Evolutionary conservation across 805 yeast genomes (phyloP).

Genomic region (Maudiozyma serrabonitensis): DNA sequence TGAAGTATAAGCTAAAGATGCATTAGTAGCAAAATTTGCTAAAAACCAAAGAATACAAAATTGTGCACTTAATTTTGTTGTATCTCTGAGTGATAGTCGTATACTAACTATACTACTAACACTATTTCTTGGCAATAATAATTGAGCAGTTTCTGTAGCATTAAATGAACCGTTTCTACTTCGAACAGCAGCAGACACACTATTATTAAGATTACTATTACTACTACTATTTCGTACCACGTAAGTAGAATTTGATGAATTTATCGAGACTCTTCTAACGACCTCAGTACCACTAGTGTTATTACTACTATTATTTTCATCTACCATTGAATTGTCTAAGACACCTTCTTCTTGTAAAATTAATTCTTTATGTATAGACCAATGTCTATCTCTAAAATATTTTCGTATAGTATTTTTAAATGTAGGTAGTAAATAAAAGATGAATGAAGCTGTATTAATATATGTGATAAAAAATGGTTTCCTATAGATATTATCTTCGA

Average conservation of each 20-base stretch:
- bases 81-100: constrained; percentile 40
- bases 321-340: not conserved
- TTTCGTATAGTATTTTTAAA: constrained; percentile 20
- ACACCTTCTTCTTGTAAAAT: constrained; percentile 26
- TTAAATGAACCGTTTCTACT: no score
- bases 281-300: no score
- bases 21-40: constrained; percentile 83
- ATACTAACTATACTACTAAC: not conserved
- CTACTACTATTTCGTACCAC: constrained; percentile 1
- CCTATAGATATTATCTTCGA: constrained; percentile 58
- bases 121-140: not conserved
- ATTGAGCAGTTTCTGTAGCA: not conserved
- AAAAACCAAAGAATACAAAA: constrained; percentile 84
- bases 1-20: constrained; percentile 76
- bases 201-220: not conserved
- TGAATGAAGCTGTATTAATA: constrained; percentile 78
- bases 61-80: constrained; percentile 64
- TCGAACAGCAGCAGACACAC: not conserved
- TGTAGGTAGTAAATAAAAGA: constrained; percentile 64
- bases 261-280: no score
- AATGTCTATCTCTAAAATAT: constrained; percentile 24
- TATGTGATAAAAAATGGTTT: constrained; percentile 93
- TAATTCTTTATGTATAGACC: constrained; percentile 21
- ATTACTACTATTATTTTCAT: not conserved
- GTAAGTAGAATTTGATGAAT: constrained; percentile 3